Evolutionary conservation across 2,329 filamentous ascomycete genomes (phyloP), one percentile per base, ranked within the genome.

Genomic region (Thermomyces lanuginosus): DNA sequence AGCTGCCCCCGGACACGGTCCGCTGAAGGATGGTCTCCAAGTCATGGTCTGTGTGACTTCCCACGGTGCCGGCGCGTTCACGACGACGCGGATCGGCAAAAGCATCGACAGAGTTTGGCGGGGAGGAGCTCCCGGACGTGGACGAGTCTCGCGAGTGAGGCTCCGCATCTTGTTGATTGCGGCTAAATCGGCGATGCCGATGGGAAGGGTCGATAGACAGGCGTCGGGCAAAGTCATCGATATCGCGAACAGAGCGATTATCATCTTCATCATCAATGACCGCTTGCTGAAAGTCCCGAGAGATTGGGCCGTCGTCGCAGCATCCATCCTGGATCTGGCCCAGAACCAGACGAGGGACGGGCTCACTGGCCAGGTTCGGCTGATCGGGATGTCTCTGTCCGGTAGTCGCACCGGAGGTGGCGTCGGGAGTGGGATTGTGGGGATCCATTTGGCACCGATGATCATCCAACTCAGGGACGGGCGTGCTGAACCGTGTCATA

Each of bases 81-180:
- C 84, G 76, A 32, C 82, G 79, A 26, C 82, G 76, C 29, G 81
- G 80, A 44, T 89, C 80, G 10, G 89, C 89, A 53, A 98, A 98
- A 3, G 89, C 89, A 51, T 95, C 92, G 27, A 98, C 83, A 0
- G 89, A 98, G 52, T 93, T 98, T 5, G 89, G 89, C 7, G 86
- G 86, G 4, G 89, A 95, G 1, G 80, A 82, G 29, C 81, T 68
- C 24, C 68, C 70, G 12, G 65, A 65, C 3, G 52, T 48, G 4
- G 64, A 67, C 10, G 60, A 63, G 11, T 51, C 51, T 31, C 60
- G 49, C 19, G 63, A 65, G 26, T 53, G 40, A 27, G 40, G 50
- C 32, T 37, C 45, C 21, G 45, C 42, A 26, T 60, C 57, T 32
- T 49, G 53, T 30, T 51, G 47, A 21, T 41, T 48, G 17, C 45